Evolutionary conservation across 2,329 filamentous ascomycete genomes (phyloP).

Genomic region (Cercospora citrullina): DNA sequence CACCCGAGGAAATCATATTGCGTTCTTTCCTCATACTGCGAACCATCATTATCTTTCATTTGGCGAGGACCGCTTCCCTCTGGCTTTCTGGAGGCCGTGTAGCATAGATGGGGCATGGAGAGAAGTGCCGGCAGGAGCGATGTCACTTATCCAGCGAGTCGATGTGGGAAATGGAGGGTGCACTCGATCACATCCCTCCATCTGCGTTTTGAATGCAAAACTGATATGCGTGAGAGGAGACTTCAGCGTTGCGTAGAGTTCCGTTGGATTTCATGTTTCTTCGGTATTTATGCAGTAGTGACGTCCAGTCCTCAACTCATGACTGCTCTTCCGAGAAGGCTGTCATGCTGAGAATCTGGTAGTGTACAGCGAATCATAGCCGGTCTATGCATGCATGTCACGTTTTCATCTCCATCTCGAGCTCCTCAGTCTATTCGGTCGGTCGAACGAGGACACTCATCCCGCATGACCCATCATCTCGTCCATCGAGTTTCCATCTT

Average conservation of each 20-base stretch:
- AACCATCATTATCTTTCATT: background rate
- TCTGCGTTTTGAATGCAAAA: background rate
- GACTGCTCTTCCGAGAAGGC: background rate
- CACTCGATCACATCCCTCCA: background rate
- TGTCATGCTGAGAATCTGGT: background rate
- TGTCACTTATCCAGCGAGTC: conserved; percentile 4
- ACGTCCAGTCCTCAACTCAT: background rate
- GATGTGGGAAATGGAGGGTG: background rate
- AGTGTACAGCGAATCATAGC: conserved; percentile 22
- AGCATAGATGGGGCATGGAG: conserved; percentile 5
- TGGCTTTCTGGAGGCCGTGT: background rate
- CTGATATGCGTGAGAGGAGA: background rate
- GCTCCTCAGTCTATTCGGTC: background rate
- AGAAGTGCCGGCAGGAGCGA: background rate
- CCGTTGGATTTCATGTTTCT: background rate
- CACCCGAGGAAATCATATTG: background rate
- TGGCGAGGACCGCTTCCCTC: background rate
- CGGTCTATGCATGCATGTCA: conserved; percentile 5
- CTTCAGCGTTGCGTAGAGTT: background rate
- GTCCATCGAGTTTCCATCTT: background rate
- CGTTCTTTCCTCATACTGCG: background rate
- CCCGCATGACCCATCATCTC: conserved; percentile 1
- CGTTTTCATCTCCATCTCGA: background rate
- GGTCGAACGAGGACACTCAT: background rate
- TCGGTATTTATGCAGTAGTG: conserved; percentile 8